A percentile compares a stretch with the other conserved stretches of the same genome.
phyloP scores from a whole-genome alignment of 148 eudicot genomes.

The Camellia sinensis region DNA sequence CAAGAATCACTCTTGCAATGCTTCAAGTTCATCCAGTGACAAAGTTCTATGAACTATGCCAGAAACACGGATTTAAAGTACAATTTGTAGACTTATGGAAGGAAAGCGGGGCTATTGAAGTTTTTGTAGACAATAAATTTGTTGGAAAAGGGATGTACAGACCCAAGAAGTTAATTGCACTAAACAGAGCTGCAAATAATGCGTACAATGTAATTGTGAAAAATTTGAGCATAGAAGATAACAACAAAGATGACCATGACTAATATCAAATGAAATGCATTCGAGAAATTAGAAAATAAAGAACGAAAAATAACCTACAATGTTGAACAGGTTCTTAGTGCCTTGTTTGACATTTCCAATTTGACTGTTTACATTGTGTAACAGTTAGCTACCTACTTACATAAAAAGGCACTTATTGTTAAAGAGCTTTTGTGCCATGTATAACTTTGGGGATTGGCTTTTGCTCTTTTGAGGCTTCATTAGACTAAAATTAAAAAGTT shows the following conservation, averaged over 20 bases:
- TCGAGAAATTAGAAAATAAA: no score
- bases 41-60: conserved; percentile 38
- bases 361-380: not conserved
- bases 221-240: not conserved
- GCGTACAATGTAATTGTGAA: conserved; percentile 20
- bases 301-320: no score
- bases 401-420: no score
- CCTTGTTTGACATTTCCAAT: not conserved
- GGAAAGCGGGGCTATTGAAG: conserved; percentile 26
- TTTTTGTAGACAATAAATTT: conserved; percentile 26
- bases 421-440: no score
- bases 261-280: not conserved
- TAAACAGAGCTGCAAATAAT: conserved; percentile 36
- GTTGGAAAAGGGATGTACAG: conserved; percentile 29
- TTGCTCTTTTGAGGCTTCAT: no score
- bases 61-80: conserved; percentile 31
- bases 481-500: no score
- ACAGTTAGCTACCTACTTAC: no score
- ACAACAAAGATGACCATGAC: not conserved
- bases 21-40: conserved; percentile 38
- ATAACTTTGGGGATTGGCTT: no score
- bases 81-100: conserved; percentile 33
- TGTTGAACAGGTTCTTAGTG: not conserved
- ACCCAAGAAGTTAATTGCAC: conserved; percentile 29
- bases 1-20: conserved; percentile 37